Evolutionary conservation across 371 early-diverging fungal genomes (phyloP).

Genomic region (Batrachochytrium dendrobatidis): DNA sequence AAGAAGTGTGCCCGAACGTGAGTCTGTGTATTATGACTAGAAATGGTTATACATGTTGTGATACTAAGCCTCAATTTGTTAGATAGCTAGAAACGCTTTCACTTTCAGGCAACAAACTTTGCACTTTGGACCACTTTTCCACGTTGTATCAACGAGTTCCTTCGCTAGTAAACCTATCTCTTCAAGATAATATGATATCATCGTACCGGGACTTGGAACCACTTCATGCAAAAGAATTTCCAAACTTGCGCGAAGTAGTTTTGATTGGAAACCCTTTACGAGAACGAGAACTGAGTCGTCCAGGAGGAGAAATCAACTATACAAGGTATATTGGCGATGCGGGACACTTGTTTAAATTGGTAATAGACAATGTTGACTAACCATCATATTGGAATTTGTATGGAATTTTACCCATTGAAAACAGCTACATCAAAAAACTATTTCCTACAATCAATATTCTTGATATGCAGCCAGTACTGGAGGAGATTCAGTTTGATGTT

Average conservation of each 20-base stretch:
- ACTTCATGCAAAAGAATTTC: slow-evolving; percentile 43
- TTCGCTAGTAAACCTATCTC: slow-evolving; percentile 47
- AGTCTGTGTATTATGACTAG: not conserved
- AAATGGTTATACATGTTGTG: not conserved
- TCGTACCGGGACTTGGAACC: slow-evolving; percentile 42
- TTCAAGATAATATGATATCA: slow-evolving; percentile 47
- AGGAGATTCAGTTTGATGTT: slow-evolving; percentile 19
- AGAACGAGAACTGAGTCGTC: slow-evolving; percentile 37
- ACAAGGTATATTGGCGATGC: slow-evolving; percentile 21
- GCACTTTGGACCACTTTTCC: slow-evolving; percentile 44
- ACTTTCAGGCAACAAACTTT: slow-evolving; percentile 42
- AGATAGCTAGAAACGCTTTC: slow-evolving; percentile 42
- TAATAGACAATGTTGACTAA: no score
- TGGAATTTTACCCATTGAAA: not conserved
- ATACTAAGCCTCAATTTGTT: not conserved
- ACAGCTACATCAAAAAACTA: slow-evolving; percentile 33
- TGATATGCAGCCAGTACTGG: slow-evolving; percentile 30
- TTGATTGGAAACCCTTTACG: slow-evolving; percentile 48
- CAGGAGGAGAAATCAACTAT: slow-evolving; percentile 39
- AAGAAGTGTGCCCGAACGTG: slow-evolving; percentile 49
- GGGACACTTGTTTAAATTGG: no score
- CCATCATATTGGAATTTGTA: no score
- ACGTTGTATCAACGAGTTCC: slow-evolving; percentile 46
- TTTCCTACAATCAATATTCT: slow-evolving; percentile 49
- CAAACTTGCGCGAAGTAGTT: slow-evolving; percentile 42